These are phyloP conservation scores for Alternaria viburni DNA, from an alignment of 2,329 filamentous ascomycete genomes.

Conservation along the genomic window DNA sequence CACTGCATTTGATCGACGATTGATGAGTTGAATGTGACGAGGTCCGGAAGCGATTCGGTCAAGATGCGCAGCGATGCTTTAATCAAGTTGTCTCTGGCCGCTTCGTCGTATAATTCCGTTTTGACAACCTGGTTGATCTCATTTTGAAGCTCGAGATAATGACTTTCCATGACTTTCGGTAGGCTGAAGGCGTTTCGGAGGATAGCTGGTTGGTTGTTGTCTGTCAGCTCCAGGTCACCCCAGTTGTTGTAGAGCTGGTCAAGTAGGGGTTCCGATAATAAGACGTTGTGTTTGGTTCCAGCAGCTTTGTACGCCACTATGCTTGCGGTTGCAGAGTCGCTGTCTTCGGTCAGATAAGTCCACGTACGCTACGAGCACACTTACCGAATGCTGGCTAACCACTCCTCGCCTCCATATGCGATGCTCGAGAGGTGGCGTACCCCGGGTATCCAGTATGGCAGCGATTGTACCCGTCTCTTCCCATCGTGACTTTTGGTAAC, in stretches of 20 bases:
- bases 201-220: constrained; percentile 25
- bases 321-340: constrained; percentile 47
- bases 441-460: constrained; percentile 67
- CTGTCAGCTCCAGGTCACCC: constrained; percentile 25
- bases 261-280: constrained; percentile 57
- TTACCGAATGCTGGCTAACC: constrained; percentile 54
- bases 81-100: constrained; percentile 51
- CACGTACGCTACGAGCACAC: background rate
- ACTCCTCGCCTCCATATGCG: constrained; percentile 52
- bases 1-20: constrained; percentile 67
- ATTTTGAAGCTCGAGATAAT: constrained; percentile 35
- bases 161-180: constrained; percentile 24
- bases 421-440: constrained; percentile 62
- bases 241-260: constrained; percentile 36
- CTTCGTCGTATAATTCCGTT: constrained; percentile 57
- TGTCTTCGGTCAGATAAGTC: constrained; percentile 19
- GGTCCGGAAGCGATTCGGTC: constrained; percentile 56
- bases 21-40: constrained; percentile 66
- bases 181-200: constrained; percentile 41
- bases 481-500: constrained; percentile 29
- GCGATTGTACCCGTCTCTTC: constrained; percentile 52
- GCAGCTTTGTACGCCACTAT: constrained; percentile 59
- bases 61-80: constrained; percentile 41
- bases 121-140: constrained; percentile 40
- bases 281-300: constrained; percentile 57